Percentiles rank a stretch among this genome's conserved stretches.
phyloP scores from a whole-genome alignment of 2,329 filamentous ascomycete species.

The Davidsoniella australis region DNA sequence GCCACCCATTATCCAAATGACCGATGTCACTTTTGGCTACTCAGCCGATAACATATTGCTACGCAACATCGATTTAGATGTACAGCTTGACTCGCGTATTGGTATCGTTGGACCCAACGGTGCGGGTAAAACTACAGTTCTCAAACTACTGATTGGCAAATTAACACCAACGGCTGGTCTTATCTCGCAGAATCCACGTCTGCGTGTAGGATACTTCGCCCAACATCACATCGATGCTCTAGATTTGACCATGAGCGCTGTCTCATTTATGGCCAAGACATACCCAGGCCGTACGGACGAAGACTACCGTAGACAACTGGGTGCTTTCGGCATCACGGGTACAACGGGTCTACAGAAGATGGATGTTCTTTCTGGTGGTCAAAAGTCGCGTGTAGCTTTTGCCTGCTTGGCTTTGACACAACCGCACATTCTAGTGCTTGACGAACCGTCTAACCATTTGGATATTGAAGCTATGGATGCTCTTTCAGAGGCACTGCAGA shows the following conservation, averaged over 20 bases:
- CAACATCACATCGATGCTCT: slow-evolving; percentile 97
- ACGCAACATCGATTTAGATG: slow-evolving; percentile 78
- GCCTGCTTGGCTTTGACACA: slow-evolving; percentile 88
- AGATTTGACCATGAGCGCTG: slow-evolving; percentile 73
- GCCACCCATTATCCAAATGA: slow-evolving; percentile 96
- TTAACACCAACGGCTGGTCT: slow-evolving; percentile 60
- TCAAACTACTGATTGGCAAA: slow-evolving; percentile 89
- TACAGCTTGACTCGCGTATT: slow-evolving; percentile 94
- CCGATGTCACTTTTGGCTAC: slow-evolving; percentile 81
- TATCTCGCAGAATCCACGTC: slow-evolving; percentile 73
- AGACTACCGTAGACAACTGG: slow-evolving; percentile 88
- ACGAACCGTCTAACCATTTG: slow-evolving; percentile 95
- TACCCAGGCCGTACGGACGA: slow-evolving; percentile 88
- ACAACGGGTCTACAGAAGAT: slow-evolving; percentile 96
- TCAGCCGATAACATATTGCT: slow-evolving; percentile 61
- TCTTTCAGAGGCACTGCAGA: slow-evolving; percentile 61
- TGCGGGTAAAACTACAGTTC: slow-evolving; percentile 94
- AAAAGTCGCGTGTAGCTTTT: slow-evolving; percentile 96
- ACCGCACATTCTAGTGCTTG: slow-evolving; percentile 91
- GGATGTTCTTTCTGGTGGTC: slow-evolving; percentile 82
- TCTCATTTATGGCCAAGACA: slow-evolving; percentile 86
- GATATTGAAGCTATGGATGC: slow-evolving; percentile 99
- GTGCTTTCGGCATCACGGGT: slow-evolving; percentile 77
- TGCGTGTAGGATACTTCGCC: slow-evolving; percentile 90
- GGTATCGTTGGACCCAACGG: slow-evolving; percentile 99